These are phyloP conservation scores for Termitomyces sp. DNA, from an alignment of 768 basidiomycete species.

Conservation along the genomic window DNA sequence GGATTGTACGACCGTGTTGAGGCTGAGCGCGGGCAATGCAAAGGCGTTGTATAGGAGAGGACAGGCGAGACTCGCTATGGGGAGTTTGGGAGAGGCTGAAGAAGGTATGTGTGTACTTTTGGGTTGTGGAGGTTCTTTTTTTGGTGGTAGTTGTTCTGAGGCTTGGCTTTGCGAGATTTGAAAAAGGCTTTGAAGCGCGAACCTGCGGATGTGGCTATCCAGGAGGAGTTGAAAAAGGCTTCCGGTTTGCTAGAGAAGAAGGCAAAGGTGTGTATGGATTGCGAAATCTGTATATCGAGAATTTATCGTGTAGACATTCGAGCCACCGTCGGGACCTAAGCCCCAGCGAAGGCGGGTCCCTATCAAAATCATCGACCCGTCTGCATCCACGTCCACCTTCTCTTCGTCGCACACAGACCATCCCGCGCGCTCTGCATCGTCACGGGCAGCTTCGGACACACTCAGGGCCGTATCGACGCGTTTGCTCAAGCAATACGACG, in stretches of 20 bases:
- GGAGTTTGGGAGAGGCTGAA: slow-evolving; percentile 51
- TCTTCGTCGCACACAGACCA: not conserved
- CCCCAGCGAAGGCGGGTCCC: slow-evolving; percentile 14
- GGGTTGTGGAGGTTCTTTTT: not conserved
- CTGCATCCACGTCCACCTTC: not conserved
- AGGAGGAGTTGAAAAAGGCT: slow-evolving; percentile 56
- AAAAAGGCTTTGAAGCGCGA: slow-evolving; percentile 53
- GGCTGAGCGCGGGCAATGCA: slow-evolving; percentile 52
- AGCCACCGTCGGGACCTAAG: not conserved
- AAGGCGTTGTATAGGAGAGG: slow-evolving; percentile 80
- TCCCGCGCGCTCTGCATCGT: not conserved
- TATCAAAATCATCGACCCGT: slow-evolving; percentile 11
- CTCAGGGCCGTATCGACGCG: slow-evolving; percentile 39
- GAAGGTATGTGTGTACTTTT: slow-evolving; percentile 37
- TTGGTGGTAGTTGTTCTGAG: slow-evolving; percentile 8
- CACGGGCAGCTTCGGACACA: not conserved
- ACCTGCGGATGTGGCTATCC: slow-evolving; percentile 57
- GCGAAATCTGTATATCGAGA: not conserved
- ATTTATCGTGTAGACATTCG: not conserved
- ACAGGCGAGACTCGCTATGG: slow-evolving; percentile 61
- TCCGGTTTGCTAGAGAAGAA: slow-evolving; percentile 32
- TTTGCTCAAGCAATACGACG: slow-evolving; percentile 11
- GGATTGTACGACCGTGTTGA: slow-evolving; percentile 68
- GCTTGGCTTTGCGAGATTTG: slow-evolving; percentile 38
- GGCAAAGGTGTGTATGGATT: slow-evolving; percentile 23